Conservation (phyloP, 306 rosid genomes). For the Sicyos edulis region DNA sequence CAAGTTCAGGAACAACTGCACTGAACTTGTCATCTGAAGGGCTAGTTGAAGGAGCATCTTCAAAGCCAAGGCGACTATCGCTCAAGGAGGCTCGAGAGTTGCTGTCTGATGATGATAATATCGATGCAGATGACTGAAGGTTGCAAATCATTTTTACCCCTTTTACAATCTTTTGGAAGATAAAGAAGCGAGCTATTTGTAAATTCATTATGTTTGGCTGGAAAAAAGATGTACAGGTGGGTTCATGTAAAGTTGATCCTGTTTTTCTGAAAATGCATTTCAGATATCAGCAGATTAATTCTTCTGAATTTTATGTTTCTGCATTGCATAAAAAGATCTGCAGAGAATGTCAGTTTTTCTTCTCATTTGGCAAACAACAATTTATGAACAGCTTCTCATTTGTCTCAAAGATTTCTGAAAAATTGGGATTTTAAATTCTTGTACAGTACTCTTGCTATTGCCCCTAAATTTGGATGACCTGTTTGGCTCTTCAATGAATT, state of each 20-base stretch:
- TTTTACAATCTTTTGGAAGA: constrained; percentile 54
- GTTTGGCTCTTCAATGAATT: constrained; percentile 36
- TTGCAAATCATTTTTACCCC: constrained; percentile 33
- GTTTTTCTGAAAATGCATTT: constrained; percentile 46
- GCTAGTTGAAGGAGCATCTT: constrained; percentile 61
- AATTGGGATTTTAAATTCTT: constrained; percentile 26
- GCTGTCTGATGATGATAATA: constrained; percentile 62
- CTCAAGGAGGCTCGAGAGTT: constrained; percentile 70
- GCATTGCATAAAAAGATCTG: constrained; percentile 64
- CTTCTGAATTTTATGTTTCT: constrained; percentile 50
- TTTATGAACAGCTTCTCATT: constrained; percentile 65
- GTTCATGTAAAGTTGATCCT: constrained; percentile 49
- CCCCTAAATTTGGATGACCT: constrained; percentile 30
- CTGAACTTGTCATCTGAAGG: constrained; percentile 77
- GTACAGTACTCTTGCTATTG: constrained; percentile 31
- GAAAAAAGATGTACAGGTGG: constrained; percentile 53
- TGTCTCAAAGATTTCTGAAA: constrained; percentile 33
- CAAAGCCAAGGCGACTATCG: constrained; percentile 66
- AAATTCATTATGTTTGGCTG: constrained; percentile 69
- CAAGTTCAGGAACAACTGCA: constrained; percentile 65
- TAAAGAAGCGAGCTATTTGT: constrained; percentile 68
- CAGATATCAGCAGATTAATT: constrained; percentile 41
- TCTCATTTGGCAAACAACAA: constrained; percentile 41
- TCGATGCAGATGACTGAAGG: constrained; percentile 63
- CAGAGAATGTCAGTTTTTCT: constrained; percentile 46